Evolutionary conservation across 2,329 filamentous ascomycete species (phyloP).

Genomic region (Fusarium verrucosum): DNA sequence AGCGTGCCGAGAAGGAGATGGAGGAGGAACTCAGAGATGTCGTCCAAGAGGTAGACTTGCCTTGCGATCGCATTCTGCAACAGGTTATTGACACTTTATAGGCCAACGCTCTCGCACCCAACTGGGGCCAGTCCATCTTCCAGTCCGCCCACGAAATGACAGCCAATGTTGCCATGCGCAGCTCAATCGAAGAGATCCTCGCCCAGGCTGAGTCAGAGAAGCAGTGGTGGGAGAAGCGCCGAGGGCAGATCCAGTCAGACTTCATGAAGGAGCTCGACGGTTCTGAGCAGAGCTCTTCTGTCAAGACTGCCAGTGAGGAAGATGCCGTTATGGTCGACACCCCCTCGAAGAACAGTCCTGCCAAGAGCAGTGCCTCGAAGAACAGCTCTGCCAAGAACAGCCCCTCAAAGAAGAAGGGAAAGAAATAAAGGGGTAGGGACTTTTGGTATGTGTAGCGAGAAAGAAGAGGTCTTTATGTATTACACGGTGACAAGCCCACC

Average conservation of each 20-base stretch:
- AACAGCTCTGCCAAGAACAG: no score
- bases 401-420: conserved; percentile 65
- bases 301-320: conserved; percentile 50
- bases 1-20: conserved; percentile 95
- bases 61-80: neutral
- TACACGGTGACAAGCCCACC: conserved; percentile 1
- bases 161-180: conserved; percentile 80
- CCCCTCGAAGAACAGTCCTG: conserved; percentile 67
- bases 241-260: conserved; percentile 74
- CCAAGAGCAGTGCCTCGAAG: no score
- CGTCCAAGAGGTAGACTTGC: conserved; percentile 76
- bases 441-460: neutral
- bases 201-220: conserved; percentile 76
- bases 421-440: conserved; percentile 47
- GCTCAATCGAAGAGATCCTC: conserved; percentile 79
- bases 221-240: conserved; percentile 91
- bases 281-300: conserved; percentile 59
- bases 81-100: conserved; percentile 49
- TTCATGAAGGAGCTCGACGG: conserved; percentile 88
- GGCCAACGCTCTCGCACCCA: conserved; percentile 88
- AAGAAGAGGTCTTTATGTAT: neutral
- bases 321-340: conserved; percentile 77
- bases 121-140: conserved; percentile 96
- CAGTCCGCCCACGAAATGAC: conserved; percentile 97
- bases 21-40: conserved; percentile 96